These are phyloP conservation scores for Phytophthora cactorum DNA, from an alignment of 352 stramenopile genomes.

Conservation along the genomic window DNA sequence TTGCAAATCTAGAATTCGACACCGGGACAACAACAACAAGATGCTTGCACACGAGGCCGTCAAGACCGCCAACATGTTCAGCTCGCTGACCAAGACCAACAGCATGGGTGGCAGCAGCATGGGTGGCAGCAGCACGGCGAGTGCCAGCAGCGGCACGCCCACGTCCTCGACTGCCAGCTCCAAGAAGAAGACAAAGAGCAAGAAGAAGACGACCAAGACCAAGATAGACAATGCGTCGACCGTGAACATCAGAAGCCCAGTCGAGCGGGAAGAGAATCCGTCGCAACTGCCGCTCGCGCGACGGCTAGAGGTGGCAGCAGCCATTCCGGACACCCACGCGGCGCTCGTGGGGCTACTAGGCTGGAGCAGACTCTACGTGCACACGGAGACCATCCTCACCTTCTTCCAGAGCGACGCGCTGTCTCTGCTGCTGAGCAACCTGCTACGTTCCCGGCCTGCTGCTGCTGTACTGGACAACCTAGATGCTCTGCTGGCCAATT, in stretches of 20 bases:
- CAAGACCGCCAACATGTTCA: constrained; percentile 52
- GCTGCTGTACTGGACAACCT: constrained; percentile 63
- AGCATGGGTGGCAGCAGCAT: constrained; percentile 34
- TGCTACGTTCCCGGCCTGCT: constrained; percentile 49
- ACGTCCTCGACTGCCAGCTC: constrained; percentile 28
- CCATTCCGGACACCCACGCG: constrained; percentile 70
- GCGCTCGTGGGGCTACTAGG: constrained; percentile 75
- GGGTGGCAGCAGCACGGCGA: constrained; percentile 33
- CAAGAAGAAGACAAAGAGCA: constrained; percentile 37
- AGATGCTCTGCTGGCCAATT: constrained; percentile 63
- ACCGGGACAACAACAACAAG: constrained; percentile 10
- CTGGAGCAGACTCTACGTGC: constrained; percentile 70
- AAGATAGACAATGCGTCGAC: constrained; percentile 14
- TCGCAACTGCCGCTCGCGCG: constrained; percentile 55
- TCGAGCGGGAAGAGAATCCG: constrained; percentile 29
- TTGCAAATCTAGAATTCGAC: constrained; percentile 31
- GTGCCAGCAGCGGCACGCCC: constrained; percentile 16
- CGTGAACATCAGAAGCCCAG: neutral
- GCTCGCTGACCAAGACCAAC: constrained; percentile 33
- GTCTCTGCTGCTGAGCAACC: constrained; percentile 61
- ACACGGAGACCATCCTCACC: constrained; percentile 67
- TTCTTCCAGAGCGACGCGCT: constrained; percentile 81
- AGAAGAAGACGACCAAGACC: constrained; percentile 39
- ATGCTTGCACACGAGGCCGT: constrained; percentile 42
- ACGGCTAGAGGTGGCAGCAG: constrained; percentile 73